phyloP scores from a whole-genome alignment of 2,329 filamentous ascomycete species.

The Penicillium sp. region DNA sequence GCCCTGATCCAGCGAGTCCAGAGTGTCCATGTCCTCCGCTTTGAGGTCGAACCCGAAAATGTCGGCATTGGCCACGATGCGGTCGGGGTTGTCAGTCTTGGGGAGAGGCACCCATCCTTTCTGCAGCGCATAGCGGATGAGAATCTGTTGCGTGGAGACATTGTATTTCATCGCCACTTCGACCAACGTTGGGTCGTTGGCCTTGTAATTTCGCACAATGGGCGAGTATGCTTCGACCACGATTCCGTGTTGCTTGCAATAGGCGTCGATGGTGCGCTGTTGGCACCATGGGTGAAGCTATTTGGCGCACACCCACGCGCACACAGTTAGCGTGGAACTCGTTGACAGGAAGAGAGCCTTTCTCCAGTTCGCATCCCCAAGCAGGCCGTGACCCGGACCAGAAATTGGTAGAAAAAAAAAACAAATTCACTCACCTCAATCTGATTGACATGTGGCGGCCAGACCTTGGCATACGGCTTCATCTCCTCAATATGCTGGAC shows the following conservation, averaged over 20 bases:
- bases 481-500: slow-evolving; percentile 63
- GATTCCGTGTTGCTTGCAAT: slow-evolving; percentile 49
- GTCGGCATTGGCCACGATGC: slow-evolving; percentile 61
- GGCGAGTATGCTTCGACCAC: slow-evolving; percentile 51
- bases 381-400: neutral
- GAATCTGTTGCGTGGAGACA: slow-evolving; percentile 68
- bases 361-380: too few species aligned
- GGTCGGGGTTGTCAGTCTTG: slow-evolving; percentile 63
- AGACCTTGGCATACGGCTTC: slow-evolving; percentile 58
- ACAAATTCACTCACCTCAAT: slow-evolving; percentile 53
- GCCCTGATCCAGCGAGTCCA: slow-evolving; percentile 50
- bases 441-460: slow-evolving; percentile 68
- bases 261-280: slow-evolving; percentile 53
- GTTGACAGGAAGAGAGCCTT: too few species aligned
- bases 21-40: slow-evolving; percentile 50
- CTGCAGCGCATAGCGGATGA: slow-evolving; percentile 77
- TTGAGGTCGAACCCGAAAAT: slow-evolving; percentile 57
- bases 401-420: neutral
- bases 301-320: slow-evolving; percentile 11
- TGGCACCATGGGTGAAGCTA: slow-evolving; percentile 69
- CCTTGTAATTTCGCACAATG: slow-evolving; percentile 62
- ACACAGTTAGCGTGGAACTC: too few species aligned
- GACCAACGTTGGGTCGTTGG: slow-evolving; percentile 60
- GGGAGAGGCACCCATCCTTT: slow-evolving; percentile 68
- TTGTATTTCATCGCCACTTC: slow-evolving; percentile 64